These are phyloP conservation scores for Sordariomycetes sp. DNA, from an alignment of 2,329 filamentous ascomycete species.

Conservation along the genomic window DNA sequence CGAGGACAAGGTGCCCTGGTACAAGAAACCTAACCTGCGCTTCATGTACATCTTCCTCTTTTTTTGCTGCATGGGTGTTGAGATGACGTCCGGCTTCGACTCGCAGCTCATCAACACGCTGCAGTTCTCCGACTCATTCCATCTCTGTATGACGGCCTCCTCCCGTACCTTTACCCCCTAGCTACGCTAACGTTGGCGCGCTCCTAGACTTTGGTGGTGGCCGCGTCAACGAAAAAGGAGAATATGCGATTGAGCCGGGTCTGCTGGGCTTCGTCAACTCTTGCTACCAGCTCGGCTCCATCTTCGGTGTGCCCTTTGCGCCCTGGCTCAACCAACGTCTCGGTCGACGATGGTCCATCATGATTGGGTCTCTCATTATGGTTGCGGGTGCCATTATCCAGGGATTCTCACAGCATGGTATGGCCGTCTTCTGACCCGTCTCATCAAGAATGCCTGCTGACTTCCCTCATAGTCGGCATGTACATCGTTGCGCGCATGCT, in stretches of 20 bases:
- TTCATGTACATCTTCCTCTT: conserved; percentile 36
- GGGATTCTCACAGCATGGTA: conserved; percentile 30
- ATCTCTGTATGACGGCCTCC: conserved; percentile 16
- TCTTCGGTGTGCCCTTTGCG: conserved; percentile 38
- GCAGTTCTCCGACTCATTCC: conserved; percentile 22
- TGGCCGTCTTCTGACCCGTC: not conserved
- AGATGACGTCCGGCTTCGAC: conserved; percentile 44
- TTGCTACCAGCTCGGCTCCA: conserved; percentile 40
- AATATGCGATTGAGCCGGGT: conserved; percentile 14
- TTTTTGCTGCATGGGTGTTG: conserved; percentile 39
- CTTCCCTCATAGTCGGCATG: conserved; percentile 24
- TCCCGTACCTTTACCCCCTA: not conserved
- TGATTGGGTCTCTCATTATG: conserved; percentile 41
- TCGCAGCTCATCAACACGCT: conserved; percentile 27
- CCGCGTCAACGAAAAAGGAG: conserved; percentile 5
- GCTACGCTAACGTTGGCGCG: not conserved
- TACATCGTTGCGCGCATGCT: conserved; percentile 46
- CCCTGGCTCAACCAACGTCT: conserved; percentile 33
- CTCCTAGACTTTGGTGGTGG: not conserved
- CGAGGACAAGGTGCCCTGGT: conserved; percentile 27
- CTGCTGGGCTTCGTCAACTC: conserved; percentile 35
- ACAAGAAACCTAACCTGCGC: conserved; percentile 39
- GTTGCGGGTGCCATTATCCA: conserved; percentile 40
- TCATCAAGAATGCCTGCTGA: not conserved
- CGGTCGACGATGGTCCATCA: conserved; percentile 38